Percentiles rank a stretch among this genome's conserved stretches.
phyloP scores from a whole-genome alignment of 441 rosid genomes.

The Cnidoscolus chayamansa region DNA sequence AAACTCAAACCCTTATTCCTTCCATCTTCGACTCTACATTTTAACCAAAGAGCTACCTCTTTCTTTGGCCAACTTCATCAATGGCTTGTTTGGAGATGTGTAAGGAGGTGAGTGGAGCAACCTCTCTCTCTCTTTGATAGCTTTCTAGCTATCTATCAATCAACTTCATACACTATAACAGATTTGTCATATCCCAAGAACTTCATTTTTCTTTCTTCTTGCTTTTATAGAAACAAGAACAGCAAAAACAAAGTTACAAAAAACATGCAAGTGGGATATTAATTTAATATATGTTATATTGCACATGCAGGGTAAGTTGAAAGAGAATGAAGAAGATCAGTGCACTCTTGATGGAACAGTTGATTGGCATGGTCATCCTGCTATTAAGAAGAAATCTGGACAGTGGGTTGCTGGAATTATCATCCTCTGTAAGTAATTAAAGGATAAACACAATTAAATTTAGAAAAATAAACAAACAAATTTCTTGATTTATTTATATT shows the following conservation, averaged over 20 bases:
- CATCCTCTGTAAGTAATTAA: slow-evolving; percentile 54
- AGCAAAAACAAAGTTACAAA: no score
- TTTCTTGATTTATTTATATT: background rate
- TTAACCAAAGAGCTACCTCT: background rate
- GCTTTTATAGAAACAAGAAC: no score
- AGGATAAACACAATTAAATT: no score
- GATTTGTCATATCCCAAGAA: no score
- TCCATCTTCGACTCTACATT: slow-evolving; percentile 23
- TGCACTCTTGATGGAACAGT: slow-evolving; percentile 70
- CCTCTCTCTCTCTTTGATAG: background rate
- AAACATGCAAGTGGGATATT: background rate
- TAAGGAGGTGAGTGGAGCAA: slow-evolving; percentile 45
- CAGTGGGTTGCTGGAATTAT: slow-evolving; percentile 75
- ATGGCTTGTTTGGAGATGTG: slow-evolving; percentile 60
- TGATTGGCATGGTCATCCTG: slow-evolving; percentile 66
- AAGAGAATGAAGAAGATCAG: slow-evolving; percentile 35
- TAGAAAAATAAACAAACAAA: background rate
- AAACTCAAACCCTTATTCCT: no score
- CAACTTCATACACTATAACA: no score
- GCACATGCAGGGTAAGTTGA: slow-evolving; percentile 33
- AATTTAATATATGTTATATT: background rate
- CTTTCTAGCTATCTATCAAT: background rate
- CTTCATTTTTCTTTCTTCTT: no score
- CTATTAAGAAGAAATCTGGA: slow-evolving; percentile 61
- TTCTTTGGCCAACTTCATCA: slow-evolving; percentile 14